phyloP scores from a whole-genome alignment of 768 basidiomycete genomes.

The Russula foetens region DNA sequence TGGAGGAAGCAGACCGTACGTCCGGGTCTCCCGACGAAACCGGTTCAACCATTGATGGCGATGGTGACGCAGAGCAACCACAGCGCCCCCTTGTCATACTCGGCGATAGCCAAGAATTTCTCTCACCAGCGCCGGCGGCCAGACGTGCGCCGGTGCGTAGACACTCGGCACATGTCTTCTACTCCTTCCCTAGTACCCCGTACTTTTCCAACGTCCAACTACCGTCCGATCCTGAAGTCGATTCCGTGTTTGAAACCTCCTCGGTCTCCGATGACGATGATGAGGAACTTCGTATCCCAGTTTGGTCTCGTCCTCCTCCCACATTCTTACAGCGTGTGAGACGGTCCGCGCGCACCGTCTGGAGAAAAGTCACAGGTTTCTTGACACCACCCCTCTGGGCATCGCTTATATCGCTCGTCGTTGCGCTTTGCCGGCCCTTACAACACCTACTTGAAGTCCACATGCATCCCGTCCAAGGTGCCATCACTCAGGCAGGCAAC shows the following conservation, averaged over 20 bases:
- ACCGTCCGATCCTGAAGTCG: background rate
- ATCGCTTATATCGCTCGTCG: conserved; percentile 61
- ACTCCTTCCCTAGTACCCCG: conserved; percentile 60
- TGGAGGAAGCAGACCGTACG: conserved; percentile 30
- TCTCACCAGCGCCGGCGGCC: background rate
- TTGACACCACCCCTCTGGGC: conserved; percentile 90
- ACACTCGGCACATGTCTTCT: conserved; percentile 40
- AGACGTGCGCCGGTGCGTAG: background rate
- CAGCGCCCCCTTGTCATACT: background rate
- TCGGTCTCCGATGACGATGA: conserved; percentile 23
- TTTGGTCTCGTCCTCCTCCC: conserved; percentile 22
- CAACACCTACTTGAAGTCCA: conserved; percentile 63
- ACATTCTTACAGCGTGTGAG: conserved; percentile 25
- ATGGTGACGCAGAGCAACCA: background rate
- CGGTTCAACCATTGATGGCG: background rate
- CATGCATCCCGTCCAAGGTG: conserved; percentile 58
- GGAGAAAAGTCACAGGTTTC: conserved; percentile 49
- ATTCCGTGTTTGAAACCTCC: conserved; percentile 18
- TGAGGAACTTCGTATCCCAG: conserved; percentile 16
- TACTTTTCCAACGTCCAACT: conserved; percentile 1
- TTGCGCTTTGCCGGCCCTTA: conserved; percentile 68
- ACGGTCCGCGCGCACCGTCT: conserved; percentile 25
- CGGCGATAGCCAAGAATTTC: background rate
- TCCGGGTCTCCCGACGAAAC: background rate
- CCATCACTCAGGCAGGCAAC: conserved; percentile 57